Conservation (phyloP, 2,329 filamentous ascomycete genomes). For the Penicillium sp. region DNA sequence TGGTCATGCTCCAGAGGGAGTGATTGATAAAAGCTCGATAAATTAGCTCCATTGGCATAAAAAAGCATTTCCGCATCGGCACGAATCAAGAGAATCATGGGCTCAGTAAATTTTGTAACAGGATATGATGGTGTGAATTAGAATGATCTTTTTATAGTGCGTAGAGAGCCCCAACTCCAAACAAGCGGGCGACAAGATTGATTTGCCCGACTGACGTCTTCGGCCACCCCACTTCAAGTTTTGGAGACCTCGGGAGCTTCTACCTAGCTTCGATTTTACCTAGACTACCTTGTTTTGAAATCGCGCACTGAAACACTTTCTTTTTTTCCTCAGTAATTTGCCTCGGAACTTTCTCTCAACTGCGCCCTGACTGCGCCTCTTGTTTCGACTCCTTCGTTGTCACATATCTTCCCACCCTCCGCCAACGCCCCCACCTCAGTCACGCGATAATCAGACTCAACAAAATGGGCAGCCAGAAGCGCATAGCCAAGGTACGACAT, state of each 20-base stretch:
- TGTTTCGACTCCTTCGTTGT: not conserved
- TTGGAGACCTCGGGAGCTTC: conserved; percentile 10
- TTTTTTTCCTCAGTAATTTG: not conserved
- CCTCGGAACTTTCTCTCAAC: not conserved
- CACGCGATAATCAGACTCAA: conserved; percentile 8
- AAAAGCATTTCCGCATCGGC: not conserved
- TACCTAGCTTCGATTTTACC: conserved; percentile 9
- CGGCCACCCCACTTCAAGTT: conserved; percentile 6
- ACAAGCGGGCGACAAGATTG: not conserved
- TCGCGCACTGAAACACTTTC: not conserved
- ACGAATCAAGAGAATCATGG: not conserved
- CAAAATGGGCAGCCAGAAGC: conserved; percentile 43
- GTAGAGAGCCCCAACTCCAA: not conserved
- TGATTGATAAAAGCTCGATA: conserved; percentile 38
- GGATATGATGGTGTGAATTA: not conserved
- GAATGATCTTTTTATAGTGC: too few relatives aligned
- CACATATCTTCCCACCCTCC: conserved; percentile 2
- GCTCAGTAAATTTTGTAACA: not conserved
- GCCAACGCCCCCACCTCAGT: conserved; percentile 10
- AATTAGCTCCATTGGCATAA: not conserved
- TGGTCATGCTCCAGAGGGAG: conserved; percentile 89
- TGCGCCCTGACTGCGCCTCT: not conserved
- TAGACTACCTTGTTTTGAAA: not conserved
- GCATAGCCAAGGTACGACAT: conserved; percentile 42
- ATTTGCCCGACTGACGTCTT: conserved; percentile 19